Percentiles rank a stretch among this genome's conserved stretches.
Conservation (phyloP, 1,284 basidiomycete species). For the Trichosporon sp. region DNA sequence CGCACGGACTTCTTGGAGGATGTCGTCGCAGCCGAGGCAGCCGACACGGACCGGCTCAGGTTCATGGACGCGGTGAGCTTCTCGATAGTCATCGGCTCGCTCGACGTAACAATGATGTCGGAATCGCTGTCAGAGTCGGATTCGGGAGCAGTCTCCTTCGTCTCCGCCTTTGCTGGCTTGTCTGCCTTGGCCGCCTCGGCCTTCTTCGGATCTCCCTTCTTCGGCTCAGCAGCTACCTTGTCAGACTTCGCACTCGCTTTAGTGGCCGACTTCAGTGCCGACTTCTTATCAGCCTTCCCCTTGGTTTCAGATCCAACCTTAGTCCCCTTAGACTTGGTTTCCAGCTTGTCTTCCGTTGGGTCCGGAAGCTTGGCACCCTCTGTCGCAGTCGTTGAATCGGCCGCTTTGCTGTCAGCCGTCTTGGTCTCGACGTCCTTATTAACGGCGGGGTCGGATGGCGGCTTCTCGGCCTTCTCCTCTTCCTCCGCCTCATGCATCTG, state of each 20-base stretch:
- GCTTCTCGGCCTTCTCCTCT: not conserved
- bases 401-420: too few species aligned
- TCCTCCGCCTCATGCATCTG: not conserved
- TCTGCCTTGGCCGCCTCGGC: not conserved
- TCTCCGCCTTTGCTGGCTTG: too few species aligned
- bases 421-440: not conserved
- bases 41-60: not conserved
- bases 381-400: too few species aligned
- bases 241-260: too few species aligned
- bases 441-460: not conserved
- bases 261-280: too few species aligned
- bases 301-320: too few species aligned
- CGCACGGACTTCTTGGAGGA: not conserved
- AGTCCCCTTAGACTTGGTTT: too few species aligned
- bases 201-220: not conserved
- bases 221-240: too few species aligned
- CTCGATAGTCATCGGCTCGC: not conserved
- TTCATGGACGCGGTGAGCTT: not conserved
- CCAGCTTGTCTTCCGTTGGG: too few species aligned
- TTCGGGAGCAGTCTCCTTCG: not conserved
- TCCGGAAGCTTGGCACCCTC: too few species aligned
- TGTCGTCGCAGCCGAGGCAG: not conserved
- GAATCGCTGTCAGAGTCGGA: conserved; percentile 1
- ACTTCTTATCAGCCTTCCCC: too few species aligned
- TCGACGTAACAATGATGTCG: not conserved